Base-by-base conservation (phyloP, 805 yeast genomes). In the Myxozyma geophila region DNA sequence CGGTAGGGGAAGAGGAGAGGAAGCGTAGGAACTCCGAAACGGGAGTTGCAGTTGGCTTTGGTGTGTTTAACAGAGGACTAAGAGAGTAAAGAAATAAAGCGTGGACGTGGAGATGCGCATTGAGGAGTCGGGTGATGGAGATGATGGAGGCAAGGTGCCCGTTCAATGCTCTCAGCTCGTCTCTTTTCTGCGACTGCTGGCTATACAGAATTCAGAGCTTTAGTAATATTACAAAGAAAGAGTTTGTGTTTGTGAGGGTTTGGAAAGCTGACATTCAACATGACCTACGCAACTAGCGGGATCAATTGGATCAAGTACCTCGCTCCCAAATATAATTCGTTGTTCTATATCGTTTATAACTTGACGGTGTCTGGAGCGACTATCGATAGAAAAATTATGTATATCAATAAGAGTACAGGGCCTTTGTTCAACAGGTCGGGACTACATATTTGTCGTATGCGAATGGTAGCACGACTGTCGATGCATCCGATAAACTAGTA, bases 291-390 rank as follows among this genome's bases (percentile, higher is more conserved):
- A 28, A 49, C 62, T 1, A 63, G 59, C 47, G 67, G 67, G 13
- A 41, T 55, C 33, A 63, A 63, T 48, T 63, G 63, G 67, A 37
- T 60, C 13, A 63, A 63, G 37, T 60, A 63, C 46, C 55, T 63
- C 10, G 56, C 64, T 17, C 21, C 59, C 15, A 39, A 44, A 9
- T 58, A 43, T 48, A 63, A 63, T 28, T 47, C 60, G 19, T 51
- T 58, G 12, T 6, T 35, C 13, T 54, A 59, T 52, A 3, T 50
- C 44, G 61, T 63, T 36, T 60, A 41, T 37, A 47, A 63, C 55
- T 36, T 63, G 15, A 64, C 64, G n/a, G 36, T 23, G 15, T 57
- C 57, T 36, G 61, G 67, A n/a, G 64, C 67, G 23, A 63, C 67
- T 19, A 54, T 57, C 41, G 67, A 63, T 28, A 55, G 49, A 47